Evolutionary conservation across 768 basidiomycete genomes (phyloP).

Genomic region (Amanita fuliginea): DNA sequence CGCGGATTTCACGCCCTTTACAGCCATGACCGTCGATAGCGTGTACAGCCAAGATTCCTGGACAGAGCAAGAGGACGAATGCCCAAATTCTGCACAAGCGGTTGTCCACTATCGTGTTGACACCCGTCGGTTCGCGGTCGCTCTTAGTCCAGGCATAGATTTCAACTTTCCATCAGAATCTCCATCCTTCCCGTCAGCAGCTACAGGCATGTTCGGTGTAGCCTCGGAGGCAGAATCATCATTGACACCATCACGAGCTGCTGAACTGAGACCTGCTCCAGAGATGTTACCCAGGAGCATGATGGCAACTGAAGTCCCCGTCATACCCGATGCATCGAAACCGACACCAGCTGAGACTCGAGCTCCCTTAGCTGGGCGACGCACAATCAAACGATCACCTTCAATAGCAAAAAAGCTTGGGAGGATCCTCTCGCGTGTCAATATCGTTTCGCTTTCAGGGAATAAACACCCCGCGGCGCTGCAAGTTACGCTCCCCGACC

Average conservation of each 20-base stretch:
- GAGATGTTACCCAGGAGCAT: background rate
- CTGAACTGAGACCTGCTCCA: background rate
- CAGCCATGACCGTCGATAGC: constrained; percentile 10
- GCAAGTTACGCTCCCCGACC: too few relatives aligned
- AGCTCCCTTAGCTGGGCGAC: background rate
- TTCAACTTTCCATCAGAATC: background rate
- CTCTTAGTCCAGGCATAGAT: constrained; percentile 9
- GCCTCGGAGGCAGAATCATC: background rate
- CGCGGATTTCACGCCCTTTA: constrained; percentile 7
- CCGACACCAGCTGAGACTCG: too few relatives aligned
- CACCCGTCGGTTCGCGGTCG: constrained; percentile 13
- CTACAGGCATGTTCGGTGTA: too few relatives aligned
- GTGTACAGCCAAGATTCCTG: constrained; percentile 15
- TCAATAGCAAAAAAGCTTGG: background rate
- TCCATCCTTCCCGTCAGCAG: background rate
- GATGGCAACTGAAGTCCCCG: too few relatives aligned
- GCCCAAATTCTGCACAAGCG: background rate
- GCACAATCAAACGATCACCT: background rate
- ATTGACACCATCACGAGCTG: background rate
- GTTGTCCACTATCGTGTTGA: constrained; percentile 9
- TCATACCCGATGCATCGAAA: too few relatives aligned
- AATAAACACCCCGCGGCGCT: background rate
- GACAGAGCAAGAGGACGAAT: background rate
- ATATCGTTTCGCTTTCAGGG: background rate
- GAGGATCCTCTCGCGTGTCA: background rate